Evolutionary conservation across 2,329 filamentous ascomycete genomes (phyloP), one percentile per base, ranked within the genome.

Genomic region (Phyllosticta capitalensis): DNA sequence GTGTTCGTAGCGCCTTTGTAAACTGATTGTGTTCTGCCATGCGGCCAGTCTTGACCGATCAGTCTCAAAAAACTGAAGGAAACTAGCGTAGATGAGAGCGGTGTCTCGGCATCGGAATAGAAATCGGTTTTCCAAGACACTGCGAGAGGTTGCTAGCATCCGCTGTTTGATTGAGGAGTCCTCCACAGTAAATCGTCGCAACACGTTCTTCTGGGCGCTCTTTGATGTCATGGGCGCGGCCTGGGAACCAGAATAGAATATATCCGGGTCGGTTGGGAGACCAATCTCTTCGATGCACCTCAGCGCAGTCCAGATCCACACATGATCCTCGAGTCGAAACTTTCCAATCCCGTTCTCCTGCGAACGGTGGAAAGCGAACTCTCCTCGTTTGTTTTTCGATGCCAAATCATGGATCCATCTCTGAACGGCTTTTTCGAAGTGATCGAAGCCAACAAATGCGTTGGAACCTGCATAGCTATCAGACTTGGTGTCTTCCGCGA

Each of bases 61-160:
- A 5, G 19, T 17, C 9, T 58, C 56, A 26, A 58, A 58, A n/a
- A 58, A 54, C 9, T 33, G 38, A 9, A 49, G 22, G 9, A 28
- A 33, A 24, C 52, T 57, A 2, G 19, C 48, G 19, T 59, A 54
- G 30, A 64, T 56, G 10, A 64, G 28, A 17, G 54, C 52, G 4
- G 61, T 60, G 20, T 64, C 62, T 30, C 48, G 38, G 5, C 61
- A 60, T 49, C 60, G 61, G 24, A 64, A 54, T 2, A 61, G 17
- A 24, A 63, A 64, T 38, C 62, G 53, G 19, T 19, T 64, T 38
- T 58, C 54, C 1, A n/a, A n/a, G 6, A 54, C 26, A 5, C 49
- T 55, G 3, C 62, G 58, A 2, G 52, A 54, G 9, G 52, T 38
- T 2, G 62, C 62, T 12, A 64, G 50, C 61, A 63, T 64, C 21